These are phyloP conservation scores for Fraxinus sp. DNA, from an alignment of 305 asterid species.

Conservation along the genomic window DNA sequence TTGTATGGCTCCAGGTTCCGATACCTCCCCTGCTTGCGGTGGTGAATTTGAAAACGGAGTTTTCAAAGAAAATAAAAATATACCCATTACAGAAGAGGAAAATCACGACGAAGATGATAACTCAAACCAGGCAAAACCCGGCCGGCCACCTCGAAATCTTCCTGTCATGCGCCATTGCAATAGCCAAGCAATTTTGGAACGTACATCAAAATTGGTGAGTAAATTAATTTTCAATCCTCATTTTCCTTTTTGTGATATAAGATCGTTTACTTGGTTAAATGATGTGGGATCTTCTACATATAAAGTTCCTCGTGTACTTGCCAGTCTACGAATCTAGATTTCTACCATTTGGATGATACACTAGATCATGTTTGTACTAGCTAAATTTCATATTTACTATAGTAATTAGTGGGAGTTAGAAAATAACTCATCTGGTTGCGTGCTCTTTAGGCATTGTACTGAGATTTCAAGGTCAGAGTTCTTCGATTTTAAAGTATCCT, in stretches of 20 bases:
- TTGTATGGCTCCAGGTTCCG: constrained; percentile 61
- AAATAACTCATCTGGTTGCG: background rate
- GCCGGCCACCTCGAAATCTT: constrained; percentile 58
- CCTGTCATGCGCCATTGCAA: constrained; percentile 78
- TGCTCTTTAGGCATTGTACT: background rate
- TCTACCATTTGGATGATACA: background rate
- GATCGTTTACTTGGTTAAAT: background rate
- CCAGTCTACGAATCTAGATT: background rate
- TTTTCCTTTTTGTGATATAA: background rate
- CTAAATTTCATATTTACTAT: background rate
- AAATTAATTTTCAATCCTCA: constrained; percentile 7
- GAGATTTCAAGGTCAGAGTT: background rate
- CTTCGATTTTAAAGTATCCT: background rate
- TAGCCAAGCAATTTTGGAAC: constrained; percentile 72
- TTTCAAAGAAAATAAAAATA: constrained; percentile 41
- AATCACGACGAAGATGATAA: constrained; percentile 39
- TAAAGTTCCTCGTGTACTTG: background rate
- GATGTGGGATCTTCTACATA: constrained; percentile 5
- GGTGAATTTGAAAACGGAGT: constrained; percentile 47
- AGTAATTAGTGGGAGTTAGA: background rate
- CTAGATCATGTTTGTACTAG: background rate
- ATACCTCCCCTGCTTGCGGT: constrained; percentile 27
- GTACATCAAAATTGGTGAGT: constrained; percentile 57
- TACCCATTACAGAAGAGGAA: constrained; percentile 35
- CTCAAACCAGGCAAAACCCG: constrained; percentile 45